Percentiles rank a stretch among this genome's conserved stretches.
phyloP scores from a whole-genome alignment of 768 basidiomycete genomes.

The Tricholoma saponaceum region DNA sequence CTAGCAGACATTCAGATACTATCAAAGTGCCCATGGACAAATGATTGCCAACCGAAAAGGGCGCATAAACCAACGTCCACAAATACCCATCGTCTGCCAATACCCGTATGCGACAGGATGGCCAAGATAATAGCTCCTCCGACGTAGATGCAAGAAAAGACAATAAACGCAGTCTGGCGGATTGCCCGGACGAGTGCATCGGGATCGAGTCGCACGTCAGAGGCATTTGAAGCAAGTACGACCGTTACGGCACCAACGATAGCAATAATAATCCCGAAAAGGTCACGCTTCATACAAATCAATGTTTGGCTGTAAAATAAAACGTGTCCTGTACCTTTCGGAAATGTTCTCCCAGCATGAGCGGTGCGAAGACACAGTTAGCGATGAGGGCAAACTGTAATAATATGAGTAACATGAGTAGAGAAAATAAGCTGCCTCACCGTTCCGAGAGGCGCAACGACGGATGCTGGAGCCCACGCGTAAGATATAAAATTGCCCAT shows the following conservation, averaged over 20 bases:
- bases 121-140: constrained; percentile 54
- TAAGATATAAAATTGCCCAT: constrained; percentile 88
- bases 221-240: constrained; percentile 75
- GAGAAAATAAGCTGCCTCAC: constrained; percentile 40
- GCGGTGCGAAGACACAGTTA: constrained; percentile 90
- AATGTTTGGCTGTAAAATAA: constrained; percentile 11
- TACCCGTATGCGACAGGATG: constrained; percentile 57
- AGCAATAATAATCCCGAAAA: constrained; percentile 75
- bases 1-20: constrained; percentile 29
- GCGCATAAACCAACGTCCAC: constrained; percentile 90
- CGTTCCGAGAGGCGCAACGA: constrained; percentile 94
- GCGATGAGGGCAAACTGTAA: constrained; percentile 85
- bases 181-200: constrained; percentile 67
- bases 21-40: neutral
- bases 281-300: constrained; percentile 52
- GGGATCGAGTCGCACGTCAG: constrained; percentile 67
- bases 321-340: constrained; percentile 48
- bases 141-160: constrained; percentile 67
- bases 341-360: constrained; percentile 81
- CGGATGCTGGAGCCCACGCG: constrained; percentile 85
- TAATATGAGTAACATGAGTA: constrained; percentile 6
- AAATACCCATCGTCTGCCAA: constrained; percentile 68
- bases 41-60: constrained; percentile 55
- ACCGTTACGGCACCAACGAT: constrained; percentile 89
- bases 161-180: constrained; percentile 64